phyloP scores from a whole-genome alignment of 2,329 filamentous ascomycete species.

The Epichloe typhina region DNA sequence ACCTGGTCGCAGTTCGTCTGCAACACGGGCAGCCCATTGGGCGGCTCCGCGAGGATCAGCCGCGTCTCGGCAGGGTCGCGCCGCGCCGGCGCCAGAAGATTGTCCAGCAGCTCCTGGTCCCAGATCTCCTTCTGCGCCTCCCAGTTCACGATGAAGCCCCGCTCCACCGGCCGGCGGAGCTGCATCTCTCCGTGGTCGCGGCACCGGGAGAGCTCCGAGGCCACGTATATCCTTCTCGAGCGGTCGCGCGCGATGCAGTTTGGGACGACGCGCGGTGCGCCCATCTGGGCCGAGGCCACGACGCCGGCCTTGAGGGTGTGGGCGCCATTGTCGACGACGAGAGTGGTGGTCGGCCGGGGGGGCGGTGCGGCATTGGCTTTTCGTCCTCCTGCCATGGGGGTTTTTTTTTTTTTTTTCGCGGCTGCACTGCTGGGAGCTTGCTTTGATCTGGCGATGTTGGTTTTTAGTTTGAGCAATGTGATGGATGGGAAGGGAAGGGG shows the following conservation, averaged over 20 bases:
- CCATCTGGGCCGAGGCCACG: conserved; percentile 32
- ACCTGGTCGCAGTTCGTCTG: conserved; percentile 92
- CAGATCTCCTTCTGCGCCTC: conserved; percentile 91
- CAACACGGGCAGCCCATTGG: conserved; percentile 66
- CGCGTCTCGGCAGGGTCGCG: conserved; percentile 74
- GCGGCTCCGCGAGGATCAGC: conserved; percentile 71
- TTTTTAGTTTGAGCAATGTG: background rate
- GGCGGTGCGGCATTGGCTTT: conserved; percentile 41
- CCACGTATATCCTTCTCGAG: conserved; percentile 66
- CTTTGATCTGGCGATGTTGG: background rate
- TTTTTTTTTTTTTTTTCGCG: background rate
- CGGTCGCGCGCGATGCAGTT: conserved; percentile 83
- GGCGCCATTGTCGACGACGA: conserved; percentile 88
- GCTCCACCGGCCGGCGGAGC: conserved; percentile 83
- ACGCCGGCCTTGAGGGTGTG: conserved; percentile 87
- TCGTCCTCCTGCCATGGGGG: conserved; percentile 29
- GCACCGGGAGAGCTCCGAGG: conserved; percentile 63
- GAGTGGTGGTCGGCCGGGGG: conserved; percentile 48
- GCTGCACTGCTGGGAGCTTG: background rate
- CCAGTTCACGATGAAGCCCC: conserved; percentile 93
- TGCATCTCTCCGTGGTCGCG: conserved; percentile 80
- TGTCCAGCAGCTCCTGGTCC: conserved; percentile 73
- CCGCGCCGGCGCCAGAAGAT: conserved; percentile 44
- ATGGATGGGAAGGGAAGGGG: fast-evolving
- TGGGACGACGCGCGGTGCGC: conserved; percentile 59